These are phyloP conservation scores for Cladobotryum protrusum DNA, from an alignment of 2,329 filamentous ascomycete genomes.

Conservation along the genomic window DNA sequence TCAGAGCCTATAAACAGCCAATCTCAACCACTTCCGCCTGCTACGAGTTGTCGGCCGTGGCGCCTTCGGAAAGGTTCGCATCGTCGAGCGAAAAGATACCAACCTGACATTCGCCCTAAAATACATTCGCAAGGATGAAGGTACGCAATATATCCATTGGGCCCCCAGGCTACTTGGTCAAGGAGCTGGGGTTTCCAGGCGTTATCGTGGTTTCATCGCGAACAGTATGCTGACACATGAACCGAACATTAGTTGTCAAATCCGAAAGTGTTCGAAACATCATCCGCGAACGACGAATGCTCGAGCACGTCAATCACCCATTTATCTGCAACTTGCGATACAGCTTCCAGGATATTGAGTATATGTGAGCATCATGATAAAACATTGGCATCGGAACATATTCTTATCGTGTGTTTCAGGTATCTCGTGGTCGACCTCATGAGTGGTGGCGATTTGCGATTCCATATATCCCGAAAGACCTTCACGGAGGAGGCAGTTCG, in stretches of 20 bases:
- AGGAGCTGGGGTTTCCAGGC: background rate
- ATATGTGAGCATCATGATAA: slow-evolving; percentile 61
- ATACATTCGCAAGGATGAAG: slow-evolving; percentile 98
- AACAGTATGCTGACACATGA: too few relatives aligned
- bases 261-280: slow-evolving; percentile 98
- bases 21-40: slow-evolving; percentile 94
- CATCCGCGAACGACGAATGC: slow-evolving; percentile 93
- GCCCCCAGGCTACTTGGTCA: background rate
- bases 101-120: slow-evolving; percentile 91
- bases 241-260: slow-evolving; percentile 65
- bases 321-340: slow-evolving; percentile 98
- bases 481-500: slow-evolving; percentile 96
- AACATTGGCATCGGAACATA: background rate
- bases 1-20: slow-evolving; percentile 52
- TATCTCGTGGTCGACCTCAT: slow-evolving; percentile 97
- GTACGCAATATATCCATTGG: slow-evolving; percentile 40
- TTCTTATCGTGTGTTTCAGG: slow-evolving; percentile 40
- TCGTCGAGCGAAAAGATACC: slow-evolving; percentile 96
- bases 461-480: slow-evolving; percentile 95
- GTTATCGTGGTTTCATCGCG: background rate
- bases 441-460: slow-evolving; percentile 93
- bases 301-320: slow-evolving; percentile 95
- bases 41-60: slow-evolving; percentile 94
- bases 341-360: slow-evolving; percentile 98
- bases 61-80: slow-evolving; percentile 97